Evolutionary conservation across 2,329 filamentous ascomycete genomes (phyloP).

Genomic region (Phyllosticta citribraziliensis): DNA sequence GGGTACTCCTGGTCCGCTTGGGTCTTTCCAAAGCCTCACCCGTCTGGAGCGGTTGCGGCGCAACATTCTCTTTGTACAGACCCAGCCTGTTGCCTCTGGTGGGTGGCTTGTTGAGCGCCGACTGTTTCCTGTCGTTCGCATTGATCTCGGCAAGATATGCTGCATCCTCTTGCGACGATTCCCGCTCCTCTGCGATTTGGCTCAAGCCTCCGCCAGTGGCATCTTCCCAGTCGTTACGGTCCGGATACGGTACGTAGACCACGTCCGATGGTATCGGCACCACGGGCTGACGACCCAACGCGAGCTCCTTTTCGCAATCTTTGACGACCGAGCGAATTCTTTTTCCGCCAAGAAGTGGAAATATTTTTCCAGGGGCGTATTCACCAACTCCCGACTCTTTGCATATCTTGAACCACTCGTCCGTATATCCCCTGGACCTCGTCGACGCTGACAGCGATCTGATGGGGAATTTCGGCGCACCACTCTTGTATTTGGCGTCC

Average conservation of each 20-base stretch:
- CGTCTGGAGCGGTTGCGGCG: constrained; percentile 20
- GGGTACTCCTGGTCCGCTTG: constrained; percentile 24
- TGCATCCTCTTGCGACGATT: constrained; percentile 26
- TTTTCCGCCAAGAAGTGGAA: constrained; percentile 37
- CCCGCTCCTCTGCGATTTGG: constrained; percentile 32
- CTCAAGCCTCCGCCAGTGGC: constrained; percentile 23
- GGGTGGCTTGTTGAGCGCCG: constrained; percentile 2
- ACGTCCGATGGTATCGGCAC: constrained; percentile 40
- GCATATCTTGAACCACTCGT: constrained; percentile 42
- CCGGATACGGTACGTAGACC: constrained; percentile 39
- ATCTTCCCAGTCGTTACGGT: constrained; percentile 28
- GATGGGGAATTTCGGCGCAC: constrained; percentile 38
- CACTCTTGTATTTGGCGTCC: constrained; percentile 34
- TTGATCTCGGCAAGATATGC: constrained; percentile 35
- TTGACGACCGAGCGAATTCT: constrained; percentile 40
- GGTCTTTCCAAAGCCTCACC: constrained; percentile 26
- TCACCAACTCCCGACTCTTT: constrained; percentile 42
- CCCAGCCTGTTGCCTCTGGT: constrained; percentile 21
- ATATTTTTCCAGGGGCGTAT: constrained; percentile 35
- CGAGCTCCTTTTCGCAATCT: constrained; percentile 40
- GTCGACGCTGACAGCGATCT: constrained; percentile 12
- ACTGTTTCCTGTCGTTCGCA: constrained; percentile 30
- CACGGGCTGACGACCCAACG: constrained; percentile 36
- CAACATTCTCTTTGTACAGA: constrained; percentile 28
- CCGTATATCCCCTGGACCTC: constrained; percentile 34